Conservation (phyloP, 495 filamentous ascomycete species). For the Aspergillus ostianus region DNA sequence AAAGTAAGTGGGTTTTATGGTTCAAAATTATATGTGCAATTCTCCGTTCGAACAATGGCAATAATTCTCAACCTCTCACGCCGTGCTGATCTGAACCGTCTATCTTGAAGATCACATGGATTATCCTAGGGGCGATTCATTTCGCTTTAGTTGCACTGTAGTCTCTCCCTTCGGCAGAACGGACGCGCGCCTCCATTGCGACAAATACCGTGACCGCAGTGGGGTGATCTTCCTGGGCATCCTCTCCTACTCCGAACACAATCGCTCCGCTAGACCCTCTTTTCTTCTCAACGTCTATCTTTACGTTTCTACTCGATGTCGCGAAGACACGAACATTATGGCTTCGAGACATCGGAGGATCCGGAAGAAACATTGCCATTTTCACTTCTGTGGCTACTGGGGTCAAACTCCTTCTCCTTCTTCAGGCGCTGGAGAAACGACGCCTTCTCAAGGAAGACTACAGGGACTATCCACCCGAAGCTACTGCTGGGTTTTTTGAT, state of each 20-base stretch:
- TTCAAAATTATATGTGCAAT: conserved; percentile 45
- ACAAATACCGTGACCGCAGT: conserved; percentile 44
- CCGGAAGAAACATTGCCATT: conserved; percentile 36
- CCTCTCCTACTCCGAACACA: conserved; percentile 59
- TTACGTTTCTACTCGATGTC: conserved; percentile 57
- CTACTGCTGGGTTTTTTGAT: conserved; percentile 54
- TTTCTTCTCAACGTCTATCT: conserved; percentile 60
- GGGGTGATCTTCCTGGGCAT: conserved; percentile 37
- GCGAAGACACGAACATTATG: conserved; percentile 57
- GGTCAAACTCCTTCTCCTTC: conserved; percentile 48
- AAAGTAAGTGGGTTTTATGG: conserved; percentile 44
- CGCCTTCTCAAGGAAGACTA: conserved; percentile 44
- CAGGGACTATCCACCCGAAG: conserved; percentile 53
- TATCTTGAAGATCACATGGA: conserved; percentile 36
- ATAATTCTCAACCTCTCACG: conserved; percentile 7
- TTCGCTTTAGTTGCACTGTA: conserved; percentile 49
- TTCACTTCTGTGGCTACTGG: conserved; percentile 48
- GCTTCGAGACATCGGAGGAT: conserved; percentile 39
- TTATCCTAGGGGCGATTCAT: conserved; percentile 40
- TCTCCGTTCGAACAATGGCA: neutral
- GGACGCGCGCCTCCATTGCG: conserved; percentile 46
- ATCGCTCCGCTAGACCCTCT: conserved; percentile 55
- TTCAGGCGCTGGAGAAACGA: conserved; percentile 57
- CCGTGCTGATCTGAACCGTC: neutral
- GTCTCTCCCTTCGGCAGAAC: conserved; percentile 32